phyloP scores from a whole-genome alignment of 305 asterid genomes.

The Fraxinus platypoda region DNA sequence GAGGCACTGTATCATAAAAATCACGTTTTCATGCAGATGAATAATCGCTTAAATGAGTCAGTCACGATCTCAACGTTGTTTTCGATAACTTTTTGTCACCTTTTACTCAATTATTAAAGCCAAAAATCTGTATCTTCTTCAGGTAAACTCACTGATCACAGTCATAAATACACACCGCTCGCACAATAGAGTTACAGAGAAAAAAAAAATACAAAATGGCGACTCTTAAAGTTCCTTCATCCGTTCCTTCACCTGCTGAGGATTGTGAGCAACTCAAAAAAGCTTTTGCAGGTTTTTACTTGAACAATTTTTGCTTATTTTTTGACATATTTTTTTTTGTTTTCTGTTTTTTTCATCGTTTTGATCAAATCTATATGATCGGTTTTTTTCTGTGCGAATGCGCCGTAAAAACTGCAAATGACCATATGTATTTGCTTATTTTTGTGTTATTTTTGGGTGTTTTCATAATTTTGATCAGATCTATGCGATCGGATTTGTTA shows the following conservation, averaged over 20 bases:
- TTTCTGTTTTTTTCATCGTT: not conserved
- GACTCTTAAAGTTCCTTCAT: conserved; percentile 41
- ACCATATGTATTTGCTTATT: not conserved
- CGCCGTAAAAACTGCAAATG: not conserved
- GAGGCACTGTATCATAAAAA: not conserved
- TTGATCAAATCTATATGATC: not conserved
- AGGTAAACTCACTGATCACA: not conserved
- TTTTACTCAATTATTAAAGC: not conserved
- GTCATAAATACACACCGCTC: conserved; percentile 1
- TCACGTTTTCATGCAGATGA: not conserved
- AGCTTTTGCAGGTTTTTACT: conserved; percentile 59
- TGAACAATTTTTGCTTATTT: not conserved
- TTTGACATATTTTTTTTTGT: not conserved
- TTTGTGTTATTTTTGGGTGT: not conserved
- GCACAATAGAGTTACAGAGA: not conserved
- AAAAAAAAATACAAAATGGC: not conserved
- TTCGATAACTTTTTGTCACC: conserved; percentile 14
- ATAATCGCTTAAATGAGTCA: not conserved
- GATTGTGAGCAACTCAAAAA: conserved; percentile 69
- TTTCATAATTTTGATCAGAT: conserved; percentile 11
- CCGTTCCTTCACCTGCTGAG: conserved; percentile 62
- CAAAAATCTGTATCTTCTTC: not conserved
- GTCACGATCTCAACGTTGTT: conserved; percentile 21
- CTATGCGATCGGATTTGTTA: not conserved
- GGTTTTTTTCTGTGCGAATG: not conserved